Conservation (phyloP, 2,329 filamentous ascomycete genomes). For the Laburnicola sp. region DNA sequence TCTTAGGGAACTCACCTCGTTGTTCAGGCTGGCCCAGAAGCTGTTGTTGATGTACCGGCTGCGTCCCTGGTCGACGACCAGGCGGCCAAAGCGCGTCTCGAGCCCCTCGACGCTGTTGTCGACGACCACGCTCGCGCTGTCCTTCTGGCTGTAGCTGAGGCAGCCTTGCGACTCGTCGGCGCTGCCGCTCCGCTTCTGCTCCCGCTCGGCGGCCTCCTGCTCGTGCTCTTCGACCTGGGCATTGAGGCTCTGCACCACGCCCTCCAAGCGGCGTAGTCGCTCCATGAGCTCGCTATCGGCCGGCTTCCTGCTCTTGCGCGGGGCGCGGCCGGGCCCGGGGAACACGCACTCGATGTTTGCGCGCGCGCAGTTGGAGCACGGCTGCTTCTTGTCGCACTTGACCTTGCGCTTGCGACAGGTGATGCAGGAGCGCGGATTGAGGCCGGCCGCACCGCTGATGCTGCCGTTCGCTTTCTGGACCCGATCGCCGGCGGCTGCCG, state of each 20-base stretch:
- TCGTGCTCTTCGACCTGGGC: constrained; percentile 44
- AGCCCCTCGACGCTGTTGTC: constrained; percentile 43
- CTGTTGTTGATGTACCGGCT: constrained; percentile 75
- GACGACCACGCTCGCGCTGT: constrained; percentile 23
- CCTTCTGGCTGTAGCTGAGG: constrained; percentile 10
- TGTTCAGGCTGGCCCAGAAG: constrained; percentile 75
- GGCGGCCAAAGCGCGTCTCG: constrained; percentile 64
- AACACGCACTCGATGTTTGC: constrained; percentile 73
- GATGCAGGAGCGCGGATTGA: constrained; percentile 41
- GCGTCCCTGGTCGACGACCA: constrained; percentile 71
- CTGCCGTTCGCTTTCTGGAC: constrained; percentile 22
- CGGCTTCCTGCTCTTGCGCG: constrained; percentile 68
- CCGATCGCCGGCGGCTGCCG: constrained; percentile 21
- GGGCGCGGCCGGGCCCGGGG: constrained; percentile 72
- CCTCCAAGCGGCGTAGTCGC: constrained; percentile 71
- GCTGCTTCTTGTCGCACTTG: constrained; percentile 76
- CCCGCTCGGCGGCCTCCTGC: constrained; percentile 36
- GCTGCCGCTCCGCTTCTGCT: constrained; percentile 20
- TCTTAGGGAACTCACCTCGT: constrained; percentile 59
- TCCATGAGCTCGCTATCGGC: constrained; percentile 73
- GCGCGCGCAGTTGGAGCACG: constrained; percentile 73
- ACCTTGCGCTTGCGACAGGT: constrained; percentile 61
- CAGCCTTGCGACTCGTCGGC: background rate
- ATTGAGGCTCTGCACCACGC: constrained; percentile 68
- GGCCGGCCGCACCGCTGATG: constrained; percentile 20